Evolutionary conservation across 306 rosid genomes (phyloP).

Genomic region (Biancaea sappan): DNA sequence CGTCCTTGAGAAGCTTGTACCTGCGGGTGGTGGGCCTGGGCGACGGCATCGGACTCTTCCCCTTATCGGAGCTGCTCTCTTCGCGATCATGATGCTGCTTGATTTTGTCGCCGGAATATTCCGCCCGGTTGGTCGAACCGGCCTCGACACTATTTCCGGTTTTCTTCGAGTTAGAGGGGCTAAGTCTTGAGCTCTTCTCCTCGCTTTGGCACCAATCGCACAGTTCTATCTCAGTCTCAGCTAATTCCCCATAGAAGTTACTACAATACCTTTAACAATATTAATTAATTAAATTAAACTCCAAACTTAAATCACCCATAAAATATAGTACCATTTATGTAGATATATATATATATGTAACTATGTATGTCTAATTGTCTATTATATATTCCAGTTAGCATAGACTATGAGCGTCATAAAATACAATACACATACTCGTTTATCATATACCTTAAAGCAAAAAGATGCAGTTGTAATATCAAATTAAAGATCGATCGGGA

Average conservation of each 20-base stretch:
- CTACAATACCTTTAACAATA: constrained; percentile 67
- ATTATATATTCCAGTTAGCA: no score
- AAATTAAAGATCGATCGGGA: background rate
- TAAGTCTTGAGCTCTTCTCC: constrained; percentile 48
- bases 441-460: background rate
- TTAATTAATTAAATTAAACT: background rate
- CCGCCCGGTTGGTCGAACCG: constrained; percentile 49
- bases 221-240: constrained; percentile 59
- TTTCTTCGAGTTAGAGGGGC: constrained; percentile 51
- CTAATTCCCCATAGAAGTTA: constrained; percentile 64
- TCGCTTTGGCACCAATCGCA: constrained; percentile 97
- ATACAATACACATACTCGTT: no score
- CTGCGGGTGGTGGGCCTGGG: constrained; percentile 83
- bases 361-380: no score
- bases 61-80: constrained; percentile 48
- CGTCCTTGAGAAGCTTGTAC: constrained; percentile 99
- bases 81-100: constrained; percentile 70
- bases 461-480: background rate
- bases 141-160: constrained; percentile 19
- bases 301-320: constrained; percentile 9
- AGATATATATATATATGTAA: no score
- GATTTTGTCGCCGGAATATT: constrained; percentile 66
- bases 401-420: no score
- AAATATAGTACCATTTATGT: no score
- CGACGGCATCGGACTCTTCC: constrained; percentile 58